Conservation (phyloP, 139 green algal genomes). For the Micromonas commoda region DNA sequence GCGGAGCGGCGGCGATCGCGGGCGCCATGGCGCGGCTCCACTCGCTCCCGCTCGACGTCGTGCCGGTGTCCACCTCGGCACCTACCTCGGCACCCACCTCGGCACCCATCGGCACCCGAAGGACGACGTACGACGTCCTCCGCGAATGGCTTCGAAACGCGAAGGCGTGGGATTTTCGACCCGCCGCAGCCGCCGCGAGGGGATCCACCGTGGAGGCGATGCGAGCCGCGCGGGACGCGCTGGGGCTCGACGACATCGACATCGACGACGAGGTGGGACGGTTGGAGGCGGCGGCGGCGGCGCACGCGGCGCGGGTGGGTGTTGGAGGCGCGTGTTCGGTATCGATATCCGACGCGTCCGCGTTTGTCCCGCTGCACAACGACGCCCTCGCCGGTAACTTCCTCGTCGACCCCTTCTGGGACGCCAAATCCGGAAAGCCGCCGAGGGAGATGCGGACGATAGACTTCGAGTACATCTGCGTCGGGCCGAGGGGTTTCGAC, state of each 20-base stretch:
- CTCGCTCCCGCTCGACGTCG: too few species aligned
- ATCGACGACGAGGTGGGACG: neutral
- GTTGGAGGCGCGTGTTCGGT: too few species aligned
- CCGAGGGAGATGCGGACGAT: constrained; percentile 65
- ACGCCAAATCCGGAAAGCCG: too few species aligned
- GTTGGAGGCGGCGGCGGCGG: neutral
- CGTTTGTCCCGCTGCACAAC: too few species aligned
- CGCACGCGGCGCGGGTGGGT: constrained; percentile 54
- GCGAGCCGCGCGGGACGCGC: neutral
- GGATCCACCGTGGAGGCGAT: neutral
- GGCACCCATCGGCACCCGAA: neutral
- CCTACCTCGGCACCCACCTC: neutral
- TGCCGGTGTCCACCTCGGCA: too few species aligned
- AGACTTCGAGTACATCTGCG: constrained; percentile 90
- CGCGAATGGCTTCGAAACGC: too few species aligned
- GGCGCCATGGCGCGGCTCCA: constrained; percentile 48
- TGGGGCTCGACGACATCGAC: neutral
- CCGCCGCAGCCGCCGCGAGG: too few species aligned
- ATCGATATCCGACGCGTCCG: too few species aligned
- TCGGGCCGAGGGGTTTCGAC: constrained; percentile 59
- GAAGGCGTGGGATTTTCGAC: too few species aligned
- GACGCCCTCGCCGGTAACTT: constrained; percentile 86
- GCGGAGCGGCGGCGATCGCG: neutral
- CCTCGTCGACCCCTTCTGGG: constrained; percentile 46
- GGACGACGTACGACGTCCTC: neutral